Conservation (phyloP, 208 protist genomes). For the Trichomonas vaginalis region DNA sequence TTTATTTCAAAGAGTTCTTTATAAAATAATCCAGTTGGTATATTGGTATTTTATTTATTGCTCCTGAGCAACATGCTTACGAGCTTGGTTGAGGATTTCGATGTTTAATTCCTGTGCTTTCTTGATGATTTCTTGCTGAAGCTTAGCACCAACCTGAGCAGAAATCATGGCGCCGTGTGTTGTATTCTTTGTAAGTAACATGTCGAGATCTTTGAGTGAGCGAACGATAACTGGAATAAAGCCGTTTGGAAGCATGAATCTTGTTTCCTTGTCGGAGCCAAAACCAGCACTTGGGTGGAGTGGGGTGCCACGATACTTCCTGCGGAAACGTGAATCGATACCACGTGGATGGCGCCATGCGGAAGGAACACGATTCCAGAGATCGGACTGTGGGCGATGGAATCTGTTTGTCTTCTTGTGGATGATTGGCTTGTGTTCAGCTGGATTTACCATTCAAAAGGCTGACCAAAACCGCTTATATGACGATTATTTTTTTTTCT, state of each 20-base stretch:
- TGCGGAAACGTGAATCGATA: conserved; percentile 88
- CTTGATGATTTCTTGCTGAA: conserved; percentile 79
- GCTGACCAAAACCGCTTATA: background rate
- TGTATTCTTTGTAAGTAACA: conserved; percentile 95
- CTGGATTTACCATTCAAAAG: background rate
- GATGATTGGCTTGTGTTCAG: background rate
- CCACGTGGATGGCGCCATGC: conserved; percentile 85
- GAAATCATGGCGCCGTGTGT: conserved; percentile 87
- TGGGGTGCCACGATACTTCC: conserved; percentile 80
- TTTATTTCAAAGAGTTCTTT: too few species aligned
- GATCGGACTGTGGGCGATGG: conserved; percentile 25
- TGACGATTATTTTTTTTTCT: background rate
- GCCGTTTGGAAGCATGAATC: conserved; percentile 76
- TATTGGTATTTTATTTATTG: too few species aligned
- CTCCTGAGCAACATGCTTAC: conserved; percentile 23
- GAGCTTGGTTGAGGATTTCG: conserved; percentile 72
- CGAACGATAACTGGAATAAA: conserved; percentile 81
- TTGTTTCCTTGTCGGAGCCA: conserved; percentile 78
- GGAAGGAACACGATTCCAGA: conserved; percentile 16
- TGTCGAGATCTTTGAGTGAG: conserved; percentile 77
- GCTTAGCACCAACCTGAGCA: conserved; percentile 70
- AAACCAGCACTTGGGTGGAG: conserved; percentile 89
- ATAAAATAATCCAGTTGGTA: too few species aligned
- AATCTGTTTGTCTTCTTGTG: conserved; percentile 25
- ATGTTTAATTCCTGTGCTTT: conserved; percentile 85